Conservation (phyloP, 139 green algal species). For the Eudorina sp. region DNA sequence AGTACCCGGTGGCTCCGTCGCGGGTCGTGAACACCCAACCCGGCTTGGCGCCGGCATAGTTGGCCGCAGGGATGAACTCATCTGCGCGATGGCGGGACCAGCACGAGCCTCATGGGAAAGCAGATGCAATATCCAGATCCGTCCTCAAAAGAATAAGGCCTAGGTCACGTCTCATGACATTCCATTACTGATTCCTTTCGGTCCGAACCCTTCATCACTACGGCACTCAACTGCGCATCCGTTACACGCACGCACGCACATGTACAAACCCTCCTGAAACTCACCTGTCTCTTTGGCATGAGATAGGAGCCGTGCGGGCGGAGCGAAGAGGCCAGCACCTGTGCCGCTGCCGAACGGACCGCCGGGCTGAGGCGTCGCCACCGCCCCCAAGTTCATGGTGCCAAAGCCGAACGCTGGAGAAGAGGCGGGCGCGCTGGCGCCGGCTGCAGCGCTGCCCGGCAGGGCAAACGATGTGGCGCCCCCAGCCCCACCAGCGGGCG, state of each 20-base stretch:
- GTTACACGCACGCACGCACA: background rate
- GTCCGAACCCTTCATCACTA: too few relatives aligned
- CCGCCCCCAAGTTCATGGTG: background rate
- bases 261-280: background rate
- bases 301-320: background rate
- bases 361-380: background rate
- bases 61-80: background rate
- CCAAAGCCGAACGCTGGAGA: background rate
- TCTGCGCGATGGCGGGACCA: background rate
- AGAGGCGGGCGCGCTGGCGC: background rate
- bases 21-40: conserved; percentile 38
- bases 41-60: background rate
- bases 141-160: background rate
- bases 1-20: conserved; percentile 26
- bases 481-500: too few relatives aligned
- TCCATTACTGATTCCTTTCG: too few relatives aligned
- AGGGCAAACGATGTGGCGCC: too few relatives aligned
- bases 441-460: too few relatives aligned
- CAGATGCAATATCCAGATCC: background rate
- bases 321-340: conserved; percentile 25
- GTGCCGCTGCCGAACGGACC: background rate
- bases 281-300: background rate
- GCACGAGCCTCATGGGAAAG: too few relatives aligned
- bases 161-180: too few relatives aligned
- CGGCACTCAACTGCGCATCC: too few relatives aligned